Evolutionary conservation across 2,329 filamentous ascomycete genomes (phyloP).

Genomic region (Aspergillus persii): DNA sequence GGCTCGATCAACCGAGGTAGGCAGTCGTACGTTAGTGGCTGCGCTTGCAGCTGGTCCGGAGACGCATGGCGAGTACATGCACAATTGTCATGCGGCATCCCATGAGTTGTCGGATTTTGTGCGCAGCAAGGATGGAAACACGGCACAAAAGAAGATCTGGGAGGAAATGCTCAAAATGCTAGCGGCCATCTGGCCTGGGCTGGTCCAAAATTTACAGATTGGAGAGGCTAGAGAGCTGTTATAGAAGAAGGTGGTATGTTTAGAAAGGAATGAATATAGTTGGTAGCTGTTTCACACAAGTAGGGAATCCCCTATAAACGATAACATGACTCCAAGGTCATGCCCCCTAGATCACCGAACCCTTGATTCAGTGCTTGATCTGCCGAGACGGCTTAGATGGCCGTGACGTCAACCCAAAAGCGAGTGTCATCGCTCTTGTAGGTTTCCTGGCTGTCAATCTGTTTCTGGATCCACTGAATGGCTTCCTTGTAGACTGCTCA

Average conservation of each 20-base stretch:
- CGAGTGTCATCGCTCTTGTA: slow-evolving; percentile 27
- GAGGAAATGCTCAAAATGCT: slow-evolving; percentile 42
- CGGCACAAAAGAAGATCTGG: slow-evolving; percentile 44
- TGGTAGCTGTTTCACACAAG: not conserved
- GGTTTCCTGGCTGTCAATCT: slow-evolving; percentile 17
- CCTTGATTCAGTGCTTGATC: too few species aligned
- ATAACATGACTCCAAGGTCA: too few species aligned
- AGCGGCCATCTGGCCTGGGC: slow-evolving; percentile 43
- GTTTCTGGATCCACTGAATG: slow-evolving; percentile 29
- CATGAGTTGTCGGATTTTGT: slow-evolving; percentile 37
- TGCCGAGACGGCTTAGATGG: not conserved
- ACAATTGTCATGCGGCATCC: slow-evolving; percentile 31
- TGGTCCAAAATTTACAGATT: slow-evolving; percentile 18
- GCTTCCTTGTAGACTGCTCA: slow-evolving; percentile 24
- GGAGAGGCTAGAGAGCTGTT: too few species aligned
- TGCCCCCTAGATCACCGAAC: too few species aligned
- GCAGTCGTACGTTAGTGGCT: slow-evolving; percentile 46
- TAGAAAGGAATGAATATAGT: not conserved
- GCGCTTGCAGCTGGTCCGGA: slow-evolving; percentile 40
- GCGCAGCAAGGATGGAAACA: slow-evolving; percentile 38
- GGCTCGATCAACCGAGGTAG: slow-evolving; percentile 48
- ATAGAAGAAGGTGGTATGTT: too few species aligned
- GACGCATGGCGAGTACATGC: slow-evolving; percentile 49
- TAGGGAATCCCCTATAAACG: too few species aligned
- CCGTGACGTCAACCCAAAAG: slow-evolving; percentile 25